Conservation (phyloP, 306 rosid species). For the Castanea sativa region DNA sequence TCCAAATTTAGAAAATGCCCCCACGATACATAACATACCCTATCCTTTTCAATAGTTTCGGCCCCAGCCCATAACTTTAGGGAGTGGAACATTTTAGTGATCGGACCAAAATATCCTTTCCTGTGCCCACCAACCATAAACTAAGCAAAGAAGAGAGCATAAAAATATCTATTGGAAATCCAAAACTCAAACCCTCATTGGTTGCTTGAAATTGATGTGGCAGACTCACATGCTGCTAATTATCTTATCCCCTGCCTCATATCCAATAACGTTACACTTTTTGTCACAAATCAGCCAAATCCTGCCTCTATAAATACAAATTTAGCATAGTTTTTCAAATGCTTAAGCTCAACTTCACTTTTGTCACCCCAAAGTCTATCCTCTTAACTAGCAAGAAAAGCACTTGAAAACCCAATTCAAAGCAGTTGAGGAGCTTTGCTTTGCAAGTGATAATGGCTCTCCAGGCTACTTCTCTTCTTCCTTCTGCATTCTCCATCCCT, state of each 20-base stretch:
- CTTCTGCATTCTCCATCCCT: constrained; percentile 47
- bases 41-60: constrained; percentile 17
- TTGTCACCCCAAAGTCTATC: neutral
- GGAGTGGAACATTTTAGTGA: constrained; percentile 22
- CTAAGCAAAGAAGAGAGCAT: neutral
- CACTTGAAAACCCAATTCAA: constrained; percentile 3
- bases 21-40: neutral
- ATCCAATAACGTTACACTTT: neutral
- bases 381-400: neutral
- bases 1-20: neutral
- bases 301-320: constrained; percentile 16
- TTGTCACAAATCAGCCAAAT: constrained; percentile 2
- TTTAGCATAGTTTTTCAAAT: neutral
- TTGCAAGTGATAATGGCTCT: constrained; percentile 41
- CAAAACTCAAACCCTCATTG: constrained; percentile 37
- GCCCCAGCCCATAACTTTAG: constrained; percentile 29
- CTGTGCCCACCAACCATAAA: neutral
- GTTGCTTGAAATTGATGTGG: constrained; percentile 35
- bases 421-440: neutral
- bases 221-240: constrained; percentile 41
- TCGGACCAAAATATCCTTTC: constrained; percentile 29
- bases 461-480: constrained; percentile 54
- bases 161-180: constrained; percentile 42
- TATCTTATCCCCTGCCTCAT: constrained; percentile 47
- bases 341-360: constrained; percentile 1